phyloP scores from a whole-genome alignment of 495 filamentous ascomycete species.

The Aspergillus panamensis region DNA sequence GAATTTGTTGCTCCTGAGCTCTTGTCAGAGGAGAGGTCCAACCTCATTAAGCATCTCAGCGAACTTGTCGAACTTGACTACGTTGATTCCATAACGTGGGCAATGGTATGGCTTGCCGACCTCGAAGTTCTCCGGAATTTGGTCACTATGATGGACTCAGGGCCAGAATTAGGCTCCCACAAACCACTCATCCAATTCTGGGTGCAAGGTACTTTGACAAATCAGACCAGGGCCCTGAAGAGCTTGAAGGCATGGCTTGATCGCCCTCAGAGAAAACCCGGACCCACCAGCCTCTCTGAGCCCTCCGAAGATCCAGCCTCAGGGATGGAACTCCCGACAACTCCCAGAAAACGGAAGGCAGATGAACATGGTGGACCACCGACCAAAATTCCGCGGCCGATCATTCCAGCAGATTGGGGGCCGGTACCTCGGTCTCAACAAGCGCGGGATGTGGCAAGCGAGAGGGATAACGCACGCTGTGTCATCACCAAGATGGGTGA shows the following conservation, averaged over 20 bases:
- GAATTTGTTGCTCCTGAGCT: no score
- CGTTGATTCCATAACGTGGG: not conserved
- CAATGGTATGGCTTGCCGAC: not conserved
- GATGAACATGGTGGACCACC: not conserved
- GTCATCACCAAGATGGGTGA: constrained; percentile 1
- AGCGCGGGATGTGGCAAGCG: not conserved
- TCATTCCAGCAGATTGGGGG: no score
- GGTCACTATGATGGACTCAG: not conserved
- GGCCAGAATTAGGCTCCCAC: no score
- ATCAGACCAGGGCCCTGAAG: not conserved
- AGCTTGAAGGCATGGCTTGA: not conserved
- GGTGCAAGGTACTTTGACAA: not conserved
- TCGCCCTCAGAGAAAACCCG: not conserved
- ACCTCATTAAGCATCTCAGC: not conserved
- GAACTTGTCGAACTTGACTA: not conserved
- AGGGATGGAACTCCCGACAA: not conserved
- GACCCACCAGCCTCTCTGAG: not conserved
- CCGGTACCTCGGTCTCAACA: not conserved
- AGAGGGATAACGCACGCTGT: not conserved
- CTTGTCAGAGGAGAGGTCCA: not conserved
- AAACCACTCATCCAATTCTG: not conserved
- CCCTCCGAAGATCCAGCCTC: not conserved
- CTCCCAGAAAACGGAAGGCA: not conserved
- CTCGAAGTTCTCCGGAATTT: not conserved
- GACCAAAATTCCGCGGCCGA: not conserved